Evolutionary conservation across 164 flowering plant species (phyloP).

Genomic region (Aristolochia californica): DNA sequence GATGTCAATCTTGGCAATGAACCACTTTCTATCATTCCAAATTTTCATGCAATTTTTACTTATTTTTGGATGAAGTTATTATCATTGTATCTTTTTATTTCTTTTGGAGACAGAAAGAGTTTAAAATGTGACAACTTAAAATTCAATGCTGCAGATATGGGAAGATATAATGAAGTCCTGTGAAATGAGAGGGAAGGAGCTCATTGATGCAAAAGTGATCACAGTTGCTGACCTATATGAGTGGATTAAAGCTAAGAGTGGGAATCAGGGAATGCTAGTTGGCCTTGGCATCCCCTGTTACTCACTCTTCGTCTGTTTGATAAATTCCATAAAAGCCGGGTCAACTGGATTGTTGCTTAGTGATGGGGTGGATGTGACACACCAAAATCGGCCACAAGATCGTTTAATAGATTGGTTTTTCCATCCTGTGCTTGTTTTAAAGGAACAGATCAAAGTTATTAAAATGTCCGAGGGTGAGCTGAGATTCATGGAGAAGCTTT

Average conservation of each 20-base stretch:
- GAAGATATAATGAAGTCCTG: slow-evolving; percentile 44
- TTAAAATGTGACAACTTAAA: neutral
- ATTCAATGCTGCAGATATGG: slow-evolving; percentile 51
- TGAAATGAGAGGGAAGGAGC: slow-evolving; percentile 52
- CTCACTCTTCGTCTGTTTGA: slow-evolving; percentile 40
- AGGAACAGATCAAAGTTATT: slow-evolving; percentile 63
- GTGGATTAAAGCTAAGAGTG: slow-evolving; percentile 46
- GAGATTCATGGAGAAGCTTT: slow-evolving; percentile 49
- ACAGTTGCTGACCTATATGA: slow-evolving; percentile 45
- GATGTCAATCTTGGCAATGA: neutral
- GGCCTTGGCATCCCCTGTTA: slow-evolving; percentile 62
- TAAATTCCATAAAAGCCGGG: slow-evolving; percentile 57
- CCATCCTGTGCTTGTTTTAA: slow-evolving; percentile 63
- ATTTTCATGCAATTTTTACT: neutral
- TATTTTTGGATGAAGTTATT: neutral
- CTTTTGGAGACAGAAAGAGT: neutral
- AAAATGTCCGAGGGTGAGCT: slow-evolving; percentile 47
- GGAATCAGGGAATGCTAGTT: slow-evolving; percentile 32
- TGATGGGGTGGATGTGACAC: slow-evolving; percentile 55
- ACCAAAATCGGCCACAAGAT: slow-evolving; percentile 71
- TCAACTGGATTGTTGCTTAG: slow-evolving; percentile 47
- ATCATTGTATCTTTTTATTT: neutral
- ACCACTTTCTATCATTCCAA: too few relatives aligned
- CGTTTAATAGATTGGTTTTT: slow-evolving; percentile 83
- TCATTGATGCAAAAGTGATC: slow-evolving; percentile 48